phyloP scores from a whole-genome alignment of 768 basidiomycete genomes.

The Dioszegia crocea region DNA sequence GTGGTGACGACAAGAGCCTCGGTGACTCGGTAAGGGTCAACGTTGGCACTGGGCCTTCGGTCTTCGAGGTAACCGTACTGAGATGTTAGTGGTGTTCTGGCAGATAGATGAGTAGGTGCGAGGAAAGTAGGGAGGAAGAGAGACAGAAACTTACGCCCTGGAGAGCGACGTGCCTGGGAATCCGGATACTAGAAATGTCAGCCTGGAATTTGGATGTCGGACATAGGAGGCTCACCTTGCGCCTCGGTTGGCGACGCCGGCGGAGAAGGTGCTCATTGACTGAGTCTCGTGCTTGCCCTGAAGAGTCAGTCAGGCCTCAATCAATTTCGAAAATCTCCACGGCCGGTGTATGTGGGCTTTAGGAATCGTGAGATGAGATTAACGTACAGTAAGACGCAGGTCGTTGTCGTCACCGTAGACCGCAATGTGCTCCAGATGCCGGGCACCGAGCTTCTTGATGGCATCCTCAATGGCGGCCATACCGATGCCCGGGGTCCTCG shows the following conservation, averaged over 20 bases:
- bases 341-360: too few relatives aligned
- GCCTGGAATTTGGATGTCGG: neutral
- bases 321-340: too few relatives aligned
- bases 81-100: neutral
- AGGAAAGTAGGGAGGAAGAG: too few relatives aligned
- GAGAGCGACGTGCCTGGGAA: conserved; percentile 85
- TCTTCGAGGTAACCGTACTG: conserved; percentile 88
- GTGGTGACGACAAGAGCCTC: conserved; percentile 66
- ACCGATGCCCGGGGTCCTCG: conserved; percentile 84
- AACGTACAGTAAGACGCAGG: conserved; percentile 65
- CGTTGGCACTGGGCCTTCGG: conserved; percentile 95
- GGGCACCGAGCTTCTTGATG: conserved; percentile 85
- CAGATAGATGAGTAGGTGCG: neutral
- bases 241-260: conserved; percentile 95
- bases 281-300: conserved; percentile 91
- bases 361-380: neutral
- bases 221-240: conserved; percentile 60
- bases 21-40: conserved; percentile 95
- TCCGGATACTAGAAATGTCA: conserved; percentile 41
- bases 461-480: conserved; percentile 87
- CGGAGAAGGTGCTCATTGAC: conserved; percentile 83
- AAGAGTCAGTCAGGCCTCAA: too few relatives aligned
- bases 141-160: conserved; percentile 58
- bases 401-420: conserved; percentile 99
- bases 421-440: conserved; percentile 91